Evolutionary conservation across 129 eudicot genomes (phyloP).

Genomic region (Gnaphalium uliginosum): DNA sequence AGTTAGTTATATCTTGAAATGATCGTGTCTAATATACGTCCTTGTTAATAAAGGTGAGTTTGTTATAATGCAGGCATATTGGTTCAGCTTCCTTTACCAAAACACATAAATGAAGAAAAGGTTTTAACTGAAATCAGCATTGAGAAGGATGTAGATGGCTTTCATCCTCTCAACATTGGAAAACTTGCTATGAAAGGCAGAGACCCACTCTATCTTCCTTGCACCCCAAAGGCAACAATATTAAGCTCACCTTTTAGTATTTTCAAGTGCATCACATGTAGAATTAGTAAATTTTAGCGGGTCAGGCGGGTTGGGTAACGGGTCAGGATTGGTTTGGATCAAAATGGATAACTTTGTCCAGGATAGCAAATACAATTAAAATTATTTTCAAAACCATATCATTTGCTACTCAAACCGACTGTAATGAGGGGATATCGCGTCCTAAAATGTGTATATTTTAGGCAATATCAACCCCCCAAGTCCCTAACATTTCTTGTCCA

Average conservation of each 20-base stretch:
- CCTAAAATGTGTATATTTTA: too few species aligned
- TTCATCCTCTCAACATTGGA: slow-evolving; percentile 97
- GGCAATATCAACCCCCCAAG: too few species aligned
- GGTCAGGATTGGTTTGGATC: neutral
- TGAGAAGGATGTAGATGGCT: slow-evolving; percentile 98
- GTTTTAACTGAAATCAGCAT: slow-evolving; percentile 72
- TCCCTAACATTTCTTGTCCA: neutral
- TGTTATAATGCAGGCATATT: slow-evolving; percentile 65
- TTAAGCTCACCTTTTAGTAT: neutral
- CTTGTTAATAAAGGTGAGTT: slow-evolving; percentile 42
- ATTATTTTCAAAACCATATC: too few species aligned
- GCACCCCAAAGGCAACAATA: slow-evolving; percentile 88
- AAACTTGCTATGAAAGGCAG: slow-evolving; percentile 99
- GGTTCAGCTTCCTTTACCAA: slow-evolving; percentile 97
- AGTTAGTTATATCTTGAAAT: too few species aligned
- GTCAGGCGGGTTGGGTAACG: neutral
- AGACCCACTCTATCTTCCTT: slow-evolving; percentile 89
- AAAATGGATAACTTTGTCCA: neutral
- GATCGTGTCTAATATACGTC: neutral
- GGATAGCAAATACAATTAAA: neutral
- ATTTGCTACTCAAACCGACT: too few species aligned
- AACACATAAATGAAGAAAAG: slow-evolving; percentile 92
- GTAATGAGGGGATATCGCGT: too few species aligned
- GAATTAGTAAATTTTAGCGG: slow-evolving; percentile 1
- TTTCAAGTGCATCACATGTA: neutral